Evolutionary conservation across 139 green algal species (phyloP).

Genomic region (Choricystis sp.): DNA sequence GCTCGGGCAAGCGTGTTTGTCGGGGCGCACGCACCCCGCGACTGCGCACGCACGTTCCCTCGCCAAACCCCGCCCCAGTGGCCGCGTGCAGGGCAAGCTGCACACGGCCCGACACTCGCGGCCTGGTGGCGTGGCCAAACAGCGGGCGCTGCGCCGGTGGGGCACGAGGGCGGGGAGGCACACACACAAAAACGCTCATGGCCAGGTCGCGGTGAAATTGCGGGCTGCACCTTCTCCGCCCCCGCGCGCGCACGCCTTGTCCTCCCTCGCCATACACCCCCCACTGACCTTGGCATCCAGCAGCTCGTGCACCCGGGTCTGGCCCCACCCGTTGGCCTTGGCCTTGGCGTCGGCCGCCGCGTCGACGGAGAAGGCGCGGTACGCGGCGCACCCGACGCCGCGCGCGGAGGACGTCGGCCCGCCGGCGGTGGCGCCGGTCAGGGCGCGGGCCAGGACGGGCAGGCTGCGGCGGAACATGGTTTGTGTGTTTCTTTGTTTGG

Average conservation of each 20-base stretch:
- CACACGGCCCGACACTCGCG: too few species aligned
- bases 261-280: background rate
- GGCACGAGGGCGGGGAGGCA: background rate
- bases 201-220: too few species aligned
- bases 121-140: too few species aligned
- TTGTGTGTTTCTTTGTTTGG: too few species aligned
- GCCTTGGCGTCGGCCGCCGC: too few species aligned
- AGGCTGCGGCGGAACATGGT: background rate
- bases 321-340: background rate
- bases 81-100: too few species aligned
- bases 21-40: too few species aligned
- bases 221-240: too few species aligned
- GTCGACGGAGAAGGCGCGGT: background rate
- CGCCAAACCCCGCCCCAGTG: too few species aligned
- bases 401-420: background rate
- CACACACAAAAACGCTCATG: background rate
- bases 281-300: background rate
- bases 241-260: background rate
- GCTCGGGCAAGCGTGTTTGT: too few species aligned
- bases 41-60: too few species aligned
- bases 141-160: too few species aligned
- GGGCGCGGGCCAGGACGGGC: background rate
- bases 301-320: background rate
- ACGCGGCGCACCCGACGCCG: background rate
- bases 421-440: background rate